Evolutionary conservation across 164 flowering plant species (phyloP).

Genomic region (Magnolia officinalis): DNA sequence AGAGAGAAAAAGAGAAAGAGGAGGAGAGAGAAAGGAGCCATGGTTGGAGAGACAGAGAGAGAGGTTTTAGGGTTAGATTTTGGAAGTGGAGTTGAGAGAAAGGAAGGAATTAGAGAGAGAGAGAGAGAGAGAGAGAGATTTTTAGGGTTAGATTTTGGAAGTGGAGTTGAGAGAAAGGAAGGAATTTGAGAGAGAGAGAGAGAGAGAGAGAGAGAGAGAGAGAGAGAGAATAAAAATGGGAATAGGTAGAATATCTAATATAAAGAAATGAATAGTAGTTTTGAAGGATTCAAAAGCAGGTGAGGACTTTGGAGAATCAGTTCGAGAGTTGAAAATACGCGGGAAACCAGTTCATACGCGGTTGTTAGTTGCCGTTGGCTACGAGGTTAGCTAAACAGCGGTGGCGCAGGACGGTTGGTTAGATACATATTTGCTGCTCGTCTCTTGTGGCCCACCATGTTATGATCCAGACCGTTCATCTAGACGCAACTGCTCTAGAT

Average conservation of each 20-base stretch:
- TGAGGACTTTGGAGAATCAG: background rate
- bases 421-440: too few species aligned
- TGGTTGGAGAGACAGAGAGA: conserved; percentile 15
- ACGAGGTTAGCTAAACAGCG: background rate
- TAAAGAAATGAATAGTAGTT: background rate
- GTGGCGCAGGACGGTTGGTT: too few species aligned
- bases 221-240: conserved; percentile 13
- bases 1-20: conserved; percentile 27
- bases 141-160: conserved; percentile 22
- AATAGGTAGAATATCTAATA: background rate
- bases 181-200: conserved; percentile 16
- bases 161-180: conserved; percentile 44
- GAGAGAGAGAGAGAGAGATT: conserved; percentile 13
- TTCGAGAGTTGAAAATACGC: background rate
- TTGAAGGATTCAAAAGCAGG: conserved; percentile 10
- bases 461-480: too few species aligned
- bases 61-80: background rate
- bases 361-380: background rate
- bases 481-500: too few species aligned
- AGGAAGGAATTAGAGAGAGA: background rate
- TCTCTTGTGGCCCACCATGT: too few species aligned
- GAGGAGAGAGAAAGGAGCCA: conserved; percentile 27
- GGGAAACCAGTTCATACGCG: background rate
- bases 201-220: conserved; percentile 12
- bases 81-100: conserved; percentile 20